A percentile compares a stretch with the other conserved stretches of the same genome.
Evolutionary conservation across 331 rosid genomes (phyloP).

Genomic region (Prunus yedoensis): DNA sequence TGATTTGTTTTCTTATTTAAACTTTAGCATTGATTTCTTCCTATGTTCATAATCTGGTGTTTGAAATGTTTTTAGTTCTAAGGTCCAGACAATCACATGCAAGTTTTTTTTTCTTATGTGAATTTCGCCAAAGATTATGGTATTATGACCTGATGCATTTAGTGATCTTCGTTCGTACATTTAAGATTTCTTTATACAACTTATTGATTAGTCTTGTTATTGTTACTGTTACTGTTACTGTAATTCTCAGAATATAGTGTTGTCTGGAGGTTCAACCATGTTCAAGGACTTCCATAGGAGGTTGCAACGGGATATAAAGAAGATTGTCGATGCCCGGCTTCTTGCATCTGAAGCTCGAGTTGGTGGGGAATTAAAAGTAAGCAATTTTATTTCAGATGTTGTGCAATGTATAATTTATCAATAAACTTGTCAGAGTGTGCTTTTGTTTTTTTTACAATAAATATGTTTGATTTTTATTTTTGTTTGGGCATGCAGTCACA

Average conservation of each 20-base stretch:
- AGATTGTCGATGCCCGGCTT: conserved; percentile 89
- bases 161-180: not conserved
- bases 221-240: not conserved
- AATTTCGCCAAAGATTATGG: not conserved
- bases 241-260: conserved; percentile 75
- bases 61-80: not conserved
- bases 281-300: conserved; percentile 98
- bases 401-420: not conserved
- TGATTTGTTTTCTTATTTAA: not conserved
- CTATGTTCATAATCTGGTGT: not conserved
- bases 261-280: conserved; percentile 99
- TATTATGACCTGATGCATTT: not conserved
- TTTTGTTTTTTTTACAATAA: not conserved
- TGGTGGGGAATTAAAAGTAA: conserved; percentile 76
- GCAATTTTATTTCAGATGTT: conserved; percentile 14
- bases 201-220: not conserved
- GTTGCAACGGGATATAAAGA: conserved; percentile 94
- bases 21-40: not conserved
- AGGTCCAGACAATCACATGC: not conserved
- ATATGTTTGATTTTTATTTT: conserved; percentile 6
- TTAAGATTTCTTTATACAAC: not conserved
- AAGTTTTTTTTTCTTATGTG: not conserved
- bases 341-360: conserved; percentile 82
- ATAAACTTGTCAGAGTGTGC: not conserved
- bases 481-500: conserved; percentile 54